A percentile compares a stretch with the other conserved stretches of the same genome.
Conservation (phyloP, 2,329 filamentous ascomycete genomes). For the Polytolypa hystricis region DNA sequence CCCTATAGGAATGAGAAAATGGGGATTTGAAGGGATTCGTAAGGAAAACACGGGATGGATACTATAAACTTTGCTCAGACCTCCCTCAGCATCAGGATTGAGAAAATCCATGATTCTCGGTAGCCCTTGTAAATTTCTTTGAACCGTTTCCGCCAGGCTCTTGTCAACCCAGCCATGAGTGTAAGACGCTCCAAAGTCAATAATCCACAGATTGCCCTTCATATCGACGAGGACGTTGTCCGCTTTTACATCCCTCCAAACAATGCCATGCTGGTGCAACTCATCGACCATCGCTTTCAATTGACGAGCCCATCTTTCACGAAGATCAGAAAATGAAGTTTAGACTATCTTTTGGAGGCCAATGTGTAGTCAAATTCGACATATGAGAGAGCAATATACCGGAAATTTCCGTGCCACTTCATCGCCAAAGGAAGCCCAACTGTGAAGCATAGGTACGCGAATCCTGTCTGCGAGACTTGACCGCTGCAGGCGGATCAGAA, state of each 20-base stretch:
- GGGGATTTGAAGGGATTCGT: too few relatives aligned
- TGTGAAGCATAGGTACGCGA: slow-evolving; percentile 6
- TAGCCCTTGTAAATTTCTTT: slow-evolving; percentile 14
- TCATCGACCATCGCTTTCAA: slow-evolving; percentile 4
- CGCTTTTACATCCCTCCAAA: slow-evolving; percentile 21
- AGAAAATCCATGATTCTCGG: slow-evolving; percentile 8
- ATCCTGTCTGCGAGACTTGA: slow-evolving; percentile 4
- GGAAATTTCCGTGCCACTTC: slow-evolving; percentile 6
- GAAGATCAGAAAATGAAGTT: slow-evolving; percentile 3
- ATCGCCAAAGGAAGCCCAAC: slow-evolving; percentile 5
- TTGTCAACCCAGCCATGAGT: slow-evolving; percentile 14
- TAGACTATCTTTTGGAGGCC: too few relatives aligned
- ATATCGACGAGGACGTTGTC: slow-evolving; percentile 19
- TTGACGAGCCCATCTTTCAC: slow-evolving; percentile 4
- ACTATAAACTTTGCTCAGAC: too few relatives aligned
- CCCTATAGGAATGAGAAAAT: too few relatives aligned
- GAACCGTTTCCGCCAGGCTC: slow-evolving; percentile 13
- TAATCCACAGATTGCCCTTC: slow-evolving; percentile 14
- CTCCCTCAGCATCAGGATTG: too few relatives aligned
- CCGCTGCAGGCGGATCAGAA: slow-evolving; percentile 5
- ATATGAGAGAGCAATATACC: slow-evolving; percentile 8
- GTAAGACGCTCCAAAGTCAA: slow-evolving; percentile 19
- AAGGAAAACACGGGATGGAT: too few relatives aligned
- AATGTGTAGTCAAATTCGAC: too few relatives aligned
- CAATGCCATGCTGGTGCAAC: slow-evolving; percentile 12